These are phyloP conservation scores for Aspergillus brunneoviolaceus DNA, from an alignment of 2,329 filamentous ascomycete species.

Conservation along the genomic window DNA sequence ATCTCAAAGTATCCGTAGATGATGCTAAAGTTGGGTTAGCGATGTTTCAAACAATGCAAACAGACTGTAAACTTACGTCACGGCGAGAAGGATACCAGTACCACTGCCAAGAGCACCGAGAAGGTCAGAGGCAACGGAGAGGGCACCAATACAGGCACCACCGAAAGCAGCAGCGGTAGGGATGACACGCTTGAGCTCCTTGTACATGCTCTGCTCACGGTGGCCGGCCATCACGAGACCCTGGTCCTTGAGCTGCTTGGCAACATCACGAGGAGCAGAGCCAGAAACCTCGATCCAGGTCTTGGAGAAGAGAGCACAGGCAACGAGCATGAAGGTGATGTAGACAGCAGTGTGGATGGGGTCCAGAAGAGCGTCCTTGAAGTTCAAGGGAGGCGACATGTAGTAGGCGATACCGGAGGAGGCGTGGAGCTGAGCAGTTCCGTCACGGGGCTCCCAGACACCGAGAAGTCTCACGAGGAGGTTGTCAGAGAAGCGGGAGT, in stretches of 20 bases:
- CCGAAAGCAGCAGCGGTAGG: slow-evolving; percentile 97
- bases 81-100: slow-evolving; percentile 95
- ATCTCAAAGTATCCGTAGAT: slow-evolving; percentile 99
- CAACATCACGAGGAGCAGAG: slow-evolving; percentile 94
- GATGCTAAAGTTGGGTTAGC: slow-evolving; percentile 62
- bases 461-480: slow-evolving; percentile 95
- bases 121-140: slow-evolving; percentile 93
- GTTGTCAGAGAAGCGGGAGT: slow-evolving; percentile 98
- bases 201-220: slow-evolving; percentile 99
- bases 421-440: slow-evolving; percentile 88
- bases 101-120: slow-evolving; percentile 94
- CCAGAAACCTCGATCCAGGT: slow-evolving; percentile 99
- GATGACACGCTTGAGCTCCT: slow-evolving; percentile 98
- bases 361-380: slow-evolving; percentile 94
- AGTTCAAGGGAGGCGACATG: slow-evolving; percentile 97
- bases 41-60: not conserved
- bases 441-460: slow-evolving; percentile 97
- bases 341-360: slow-evolving; percentile 96
- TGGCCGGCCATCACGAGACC: slow-evolving; percentile 99
- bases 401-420: slow-evolving; percentile 96
- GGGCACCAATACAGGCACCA: slow-evolving; percentile 96
- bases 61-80: slow-evolving; percentile 71
- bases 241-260: slow-evolving; percentile 99
- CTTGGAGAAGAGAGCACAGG: slow-evolving; percentile 98
- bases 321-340: slow-evolving; percentile 95